Evolutionary conservation across 2,329 filamentous ascomycete species (phyloP).

Genomic region (Ramularia collo-cygni): DNA sequence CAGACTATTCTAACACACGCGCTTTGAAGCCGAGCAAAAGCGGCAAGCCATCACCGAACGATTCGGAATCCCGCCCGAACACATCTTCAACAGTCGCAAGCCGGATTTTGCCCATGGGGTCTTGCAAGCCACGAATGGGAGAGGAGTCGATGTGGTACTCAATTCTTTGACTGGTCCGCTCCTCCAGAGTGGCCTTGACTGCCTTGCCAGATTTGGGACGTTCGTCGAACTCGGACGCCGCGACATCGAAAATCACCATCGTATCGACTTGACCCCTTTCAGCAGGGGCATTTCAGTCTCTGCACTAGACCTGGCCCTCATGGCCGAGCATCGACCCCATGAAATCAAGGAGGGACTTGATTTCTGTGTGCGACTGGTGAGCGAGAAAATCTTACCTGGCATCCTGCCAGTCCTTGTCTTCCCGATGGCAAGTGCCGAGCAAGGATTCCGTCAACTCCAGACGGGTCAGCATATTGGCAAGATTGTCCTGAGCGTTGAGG

Average conservation of each 20-base stretch:
- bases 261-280: too few species aligned
- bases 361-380: background rate
- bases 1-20: too few species aligned
- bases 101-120: conserved; percentile 18
- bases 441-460: conserved; percentile 8
- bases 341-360: background rate
- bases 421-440: conserved; percentile 3
- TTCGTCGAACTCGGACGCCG: conserved; percentile 23
- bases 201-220: conserved; percentile 25
- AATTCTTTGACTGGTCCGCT: conserved; percentile 24
- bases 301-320: background rate
- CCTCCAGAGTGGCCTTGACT: conserved; percentile 22
- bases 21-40: conserved; percentile 22
- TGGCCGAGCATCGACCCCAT: background rate
- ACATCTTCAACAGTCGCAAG: conserved; percentile 26
- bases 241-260: too few species aligned
- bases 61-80: conserved; percentile 19
- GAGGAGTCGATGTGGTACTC: conserved; percentile 30
- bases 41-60: conserved; percentile 14
- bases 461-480: conserved; percentile 3
- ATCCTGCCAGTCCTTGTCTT: too few species aligned
- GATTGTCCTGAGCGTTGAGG: background rate
- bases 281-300: background rate
- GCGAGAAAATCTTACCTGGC: background rate
- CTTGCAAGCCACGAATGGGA: conserved; percentile 23